Conservation (phyloP, 768 basidiomycete species). For the Mrakia hoshinonis region DNA sequence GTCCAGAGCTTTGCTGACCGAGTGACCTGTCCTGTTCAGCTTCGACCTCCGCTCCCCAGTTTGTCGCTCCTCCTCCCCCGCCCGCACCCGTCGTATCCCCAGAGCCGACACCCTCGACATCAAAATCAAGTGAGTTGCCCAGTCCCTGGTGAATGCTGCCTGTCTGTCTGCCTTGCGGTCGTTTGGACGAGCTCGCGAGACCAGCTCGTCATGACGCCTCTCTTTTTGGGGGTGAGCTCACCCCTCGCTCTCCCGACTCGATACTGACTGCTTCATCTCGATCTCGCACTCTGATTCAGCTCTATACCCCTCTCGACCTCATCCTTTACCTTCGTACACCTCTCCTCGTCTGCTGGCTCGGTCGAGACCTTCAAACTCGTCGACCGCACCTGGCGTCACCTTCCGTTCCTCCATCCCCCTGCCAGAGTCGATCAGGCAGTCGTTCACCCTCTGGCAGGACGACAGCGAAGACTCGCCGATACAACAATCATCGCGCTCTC, state of each 20-base stretch:
- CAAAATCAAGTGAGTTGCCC: slow-evolving; percentile 3
- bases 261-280: no score
- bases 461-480: neutral
- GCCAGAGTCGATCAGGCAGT: neutral
- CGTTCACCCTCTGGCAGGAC: neutral
- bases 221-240: neutral
- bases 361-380: slow-evolving; percentile 4
- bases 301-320: slow-evolving; percentile 8
- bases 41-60: neutral
- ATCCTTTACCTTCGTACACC: neutral
- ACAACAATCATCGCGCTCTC: neutral
- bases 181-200: neutral
- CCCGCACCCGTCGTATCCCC: neutral
- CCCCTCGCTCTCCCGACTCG: neutral
- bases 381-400: slow-evolving; percentile 7
- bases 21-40: neutral
- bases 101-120: neutral
- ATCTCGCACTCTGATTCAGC: neutral
- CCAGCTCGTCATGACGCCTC: neutral
- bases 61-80: neutral
- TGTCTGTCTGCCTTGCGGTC: neutral
- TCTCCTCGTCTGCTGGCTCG: slow-evolving; percentile 1
- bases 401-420: slow-evolving; percentile 6
- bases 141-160: no score
- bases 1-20: no score